Conservation (phyloP, 169 alveolate species). For the Cryptosporidium meleagridis region DNA sequence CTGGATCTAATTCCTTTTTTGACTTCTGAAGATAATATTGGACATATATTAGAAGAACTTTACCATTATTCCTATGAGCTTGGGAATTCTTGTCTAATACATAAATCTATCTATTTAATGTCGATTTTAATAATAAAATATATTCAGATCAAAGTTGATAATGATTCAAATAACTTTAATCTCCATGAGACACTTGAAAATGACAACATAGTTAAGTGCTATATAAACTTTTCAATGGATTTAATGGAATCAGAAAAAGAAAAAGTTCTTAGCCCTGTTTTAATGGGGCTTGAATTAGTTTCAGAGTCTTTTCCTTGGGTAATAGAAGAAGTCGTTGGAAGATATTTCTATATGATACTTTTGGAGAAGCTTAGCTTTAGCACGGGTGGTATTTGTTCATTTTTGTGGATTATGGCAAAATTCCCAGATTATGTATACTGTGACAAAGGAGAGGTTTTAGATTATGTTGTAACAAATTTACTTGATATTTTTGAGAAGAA, state of each 20-base stretch:
- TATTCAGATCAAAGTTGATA: slow-evolving; percentile 4
- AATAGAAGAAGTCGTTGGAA: not conserved
- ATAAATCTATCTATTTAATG: slow-evolving; percentile 31
- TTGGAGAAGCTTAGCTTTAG: slow-evolving; percentile 28
- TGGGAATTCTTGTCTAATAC: not conserved
- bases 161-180: not conserved
- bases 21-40: slow-evolving; percentile 81
- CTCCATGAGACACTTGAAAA: not conserved
- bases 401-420: slow-evolving; percentile 50
- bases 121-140: slow-evolving; percentile 17
- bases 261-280: slow-evolving; percentile 6
- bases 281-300: slow-evolving; percentile 29
- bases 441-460: slow-evolving; percentile 8
- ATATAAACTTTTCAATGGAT: slow-evolving; percentile 8
- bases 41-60: slow-evolving; percentile 32
- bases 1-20: slow-evolving; percentile 83
- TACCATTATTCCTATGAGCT: slow-evolving; percentile 52
- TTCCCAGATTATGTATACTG: slow-evolving; percentile 23
- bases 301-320: slow-evolving; percentile 42
- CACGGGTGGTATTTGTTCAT: slow-evolving; percentile 30
- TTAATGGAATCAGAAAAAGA: slow-evolving; percentile 31
- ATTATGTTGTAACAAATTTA: slow-evolving; percentile 5
- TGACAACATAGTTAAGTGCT: not conserved
- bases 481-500: slow-evolving; percentile 27
- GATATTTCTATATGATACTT: not conserved